Base-by-base conservation (phyloP, 148 eudicot species). In the Rhododendron kiyosumense region DNA sequence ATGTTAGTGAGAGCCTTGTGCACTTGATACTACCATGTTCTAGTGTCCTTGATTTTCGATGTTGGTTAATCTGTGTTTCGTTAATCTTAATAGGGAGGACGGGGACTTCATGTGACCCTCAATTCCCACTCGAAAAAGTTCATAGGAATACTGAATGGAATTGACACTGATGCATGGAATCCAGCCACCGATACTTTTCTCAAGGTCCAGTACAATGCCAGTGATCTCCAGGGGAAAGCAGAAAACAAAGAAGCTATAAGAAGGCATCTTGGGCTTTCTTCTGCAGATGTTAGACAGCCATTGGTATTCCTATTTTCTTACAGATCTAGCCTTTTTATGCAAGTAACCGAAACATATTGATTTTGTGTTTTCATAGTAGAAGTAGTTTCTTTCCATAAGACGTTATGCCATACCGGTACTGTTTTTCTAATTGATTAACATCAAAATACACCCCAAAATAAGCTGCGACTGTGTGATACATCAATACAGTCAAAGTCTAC, bases 131-230 rank as follows among this genome's bases (percentile, higher is more conserved):
- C 98, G 7, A 93, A 92, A 93, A 97, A 97, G 91, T 97, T 97
- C 88, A 85, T 90, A 71, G 99, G 99, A 85, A 92, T 97, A 84
- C 93, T 95, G 79, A 97, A 97, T 90, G 99, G 99, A 84, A 97
- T 97, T 85, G 99, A 97, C 90, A 94, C 96, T 52, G 96, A 95
- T 89, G 85, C 90, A 65, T 97, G 99, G 99, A 94, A 97, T 91
- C 99, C 99, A 81, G 94, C 96, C 43, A 93, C 93, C 48, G 99
- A 97, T 90, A 85, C 90, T 36, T 89, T 84, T 88, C 93, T 97
- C 83, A 88, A 91, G 75, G 95, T 93, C 85, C 99, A 95, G 87
- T 97, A 95, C 82, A 93, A 75, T 84, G 88, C 94, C 87, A 83
- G 69, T 86, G 98, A 97, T 90, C 93, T 94, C 76, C 90, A 87